These are phyloP conservation scores for Penicillium pancosmium DNA, from an alignment of 495 filamentous ascomycete species.

Conservation along the genomic window DNA sequence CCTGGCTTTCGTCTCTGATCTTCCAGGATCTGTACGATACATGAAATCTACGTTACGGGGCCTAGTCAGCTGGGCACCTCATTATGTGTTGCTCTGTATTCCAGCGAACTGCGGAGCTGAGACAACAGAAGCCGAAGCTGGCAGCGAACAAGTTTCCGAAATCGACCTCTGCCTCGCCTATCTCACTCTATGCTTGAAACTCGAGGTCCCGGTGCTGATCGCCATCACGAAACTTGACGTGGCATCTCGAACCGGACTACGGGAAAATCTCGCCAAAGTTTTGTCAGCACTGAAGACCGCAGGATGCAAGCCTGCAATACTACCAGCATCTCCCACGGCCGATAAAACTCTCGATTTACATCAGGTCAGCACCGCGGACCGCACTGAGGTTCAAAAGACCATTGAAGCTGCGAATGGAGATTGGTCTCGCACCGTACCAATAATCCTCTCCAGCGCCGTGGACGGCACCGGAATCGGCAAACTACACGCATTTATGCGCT, in stretches of 20 bases:
- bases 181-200: slow-evolving; percentile 81
- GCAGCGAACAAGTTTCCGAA: slow-evolving; percentile 51
- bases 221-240: slow-evolving; percentile 91
- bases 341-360: slow-evolving; percentile 39
- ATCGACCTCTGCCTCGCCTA: slow-evolving; percentile 77
- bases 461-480: slow-evolving; percentile 80
- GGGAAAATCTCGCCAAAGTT: slow-evolving; percentile 68
- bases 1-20: slow-evolving; percentile 85
- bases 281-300: slow-evolving; percentile 77
- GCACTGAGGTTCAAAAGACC: slow-evolving; percentile 52
- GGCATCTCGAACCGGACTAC: slow-evolving; percentile 69
- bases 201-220: slow-evolving; percentile 74
- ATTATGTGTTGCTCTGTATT: slow-evolving; percentile 89
- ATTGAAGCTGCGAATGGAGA: slow-evolving; percentile 45
- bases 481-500: slow-evolving; percentile 78
- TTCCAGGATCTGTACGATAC: slow-evolving; percentile 86
- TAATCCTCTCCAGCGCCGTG: slow-evolving; percentile 85
- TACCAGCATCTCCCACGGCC: slow-evolving; percentile 52
- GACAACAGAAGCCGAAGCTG: slow-evolving; percentile 49
- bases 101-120: slow-evolving; percentile 73
- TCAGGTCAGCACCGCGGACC: slow-evolving; percentile 44
- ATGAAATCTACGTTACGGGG: slow-evolving; percentile 84
- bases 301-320: slow-evolving; percentile 70
- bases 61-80: slow-evolving; percentile 92
- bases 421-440: slow-evolving; percentile 68